These are phyloP conservation scores for Wickerhamomyces chambardii DNA, from an alignment of 805 yeast species.

Conservation along the genomic window DNA sequence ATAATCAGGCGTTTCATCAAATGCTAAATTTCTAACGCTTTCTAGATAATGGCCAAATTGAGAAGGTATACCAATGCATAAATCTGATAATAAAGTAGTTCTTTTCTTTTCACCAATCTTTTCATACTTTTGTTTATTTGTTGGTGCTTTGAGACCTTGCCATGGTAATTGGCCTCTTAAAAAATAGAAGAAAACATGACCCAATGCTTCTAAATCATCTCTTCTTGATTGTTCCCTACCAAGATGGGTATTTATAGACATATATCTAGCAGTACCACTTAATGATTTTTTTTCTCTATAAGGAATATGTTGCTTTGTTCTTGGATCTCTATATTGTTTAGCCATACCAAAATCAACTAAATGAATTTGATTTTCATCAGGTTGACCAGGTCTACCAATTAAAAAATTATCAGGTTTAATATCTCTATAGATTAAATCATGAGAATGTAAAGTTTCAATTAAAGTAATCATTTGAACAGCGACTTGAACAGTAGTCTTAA, in stretches of 20 bases:
- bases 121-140: conserved; percentile 77
- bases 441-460: conserved; percentile 67
- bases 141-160: conserved; percentile 87
- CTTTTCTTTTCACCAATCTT: conserved; percentile 78
- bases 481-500: conserved; percentile 64
- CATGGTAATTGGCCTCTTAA: conserved; percentile 76
- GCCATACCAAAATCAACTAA: conserved; percentile 86
- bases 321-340: conserved; percentile 74
- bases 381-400: conserved; percentile 52
- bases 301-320: conserved; percentile 74
- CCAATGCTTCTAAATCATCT: conserved; percentile 75
- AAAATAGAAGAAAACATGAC: conserved; percentile 77
- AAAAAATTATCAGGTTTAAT: conserved; percentile 80
- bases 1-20: conserved; percentile 78
- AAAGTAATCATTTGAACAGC: conserved; percentile 73
- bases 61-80: conserved; percentile 54
- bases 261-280: conserved; percentile 80
- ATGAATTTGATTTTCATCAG: conserved; percentile 60
- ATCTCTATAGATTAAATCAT: conserved; percentile 71
- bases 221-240: conserved; percentile 80
- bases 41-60: conserved; percentile 70
- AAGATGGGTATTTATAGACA: conserved; percentile 83
- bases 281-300: conserved; percentile 73
- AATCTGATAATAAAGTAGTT: conserved; percentile 51
- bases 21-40: conserved; percentile 58